Base-by-base conservation (phyloP, 2,329 filamentous ascomycete species). In the Zymoseptoria ardabiliae region DNA sequence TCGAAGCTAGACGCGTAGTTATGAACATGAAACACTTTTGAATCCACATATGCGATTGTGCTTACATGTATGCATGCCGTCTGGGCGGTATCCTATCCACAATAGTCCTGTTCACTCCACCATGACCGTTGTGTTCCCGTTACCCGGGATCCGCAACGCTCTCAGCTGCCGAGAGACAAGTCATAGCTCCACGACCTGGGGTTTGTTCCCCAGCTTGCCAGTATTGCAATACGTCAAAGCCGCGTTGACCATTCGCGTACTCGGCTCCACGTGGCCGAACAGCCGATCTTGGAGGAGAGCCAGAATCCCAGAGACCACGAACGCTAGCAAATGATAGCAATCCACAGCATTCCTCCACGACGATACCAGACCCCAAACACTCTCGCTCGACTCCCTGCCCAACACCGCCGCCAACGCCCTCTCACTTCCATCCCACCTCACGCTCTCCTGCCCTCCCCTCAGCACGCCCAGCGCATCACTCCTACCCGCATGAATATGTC, bases 361-460 rank as follows among this genome's bases (percentile, higher is more conserved):
- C 13, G 55, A 10, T 8, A 62, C 60, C 50, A 45, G 30, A 35
- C 68, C 64, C 8, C 75, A 63, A 54, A 77, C 65, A 1, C 75
- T 74, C 17, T 70, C 69, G 54, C 76, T 65, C 13, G 57, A 54
- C 30, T 35, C 22, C 9, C 75, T 72, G 2, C 70, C 70, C 69
- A 81, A 78, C 22, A 90, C 78, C n/a, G 78, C 77, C 74, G 93
- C 90, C 74, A 90, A 91, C 1, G 82, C 82, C 30, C 76, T 76
- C 73, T 95, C 90, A 61, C 84, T 82, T 23, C 85, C 82, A 72
- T 94, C 90, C 80, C 89, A 96, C 74, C 84, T 88, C 9, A 89
- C 80, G 0, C 85, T 74, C 68, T 91, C 85, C 50, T 78, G 78
- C 17, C 91, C 91, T 52, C 88, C 82, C 8, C 55, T 67, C 45